These are phyloP conservation scores for Rosa hybrid DNA, from an alignment of 331 rosid species.

Conservation along the genomic window DNA sequence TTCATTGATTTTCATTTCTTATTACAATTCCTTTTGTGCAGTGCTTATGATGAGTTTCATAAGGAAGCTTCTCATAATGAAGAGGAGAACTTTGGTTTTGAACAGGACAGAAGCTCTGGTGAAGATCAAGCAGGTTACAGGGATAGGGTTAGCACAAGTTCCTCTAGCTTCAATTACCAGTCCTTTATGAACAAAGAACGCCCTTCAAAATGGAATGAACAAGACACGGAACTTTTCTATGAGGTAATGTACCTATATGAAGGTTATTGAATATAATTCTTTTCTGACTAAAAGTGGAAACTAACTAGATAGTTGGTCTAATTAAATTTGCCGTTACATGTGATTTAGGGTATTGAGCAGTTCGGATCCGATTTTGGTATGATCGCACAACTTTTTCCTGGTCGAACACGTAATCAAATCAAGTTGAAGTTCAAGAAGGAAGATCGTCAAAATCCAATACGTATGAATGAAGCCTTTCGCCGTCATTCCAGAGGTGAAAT, in stretches of 20 bases:
- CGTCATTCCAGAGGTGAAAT: constrained; percentile 57
- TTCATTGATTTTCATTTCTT: constrained; percentile 10
- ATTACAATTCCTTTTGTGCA: constrained; percentile 40
- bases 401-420: constrained; percentile 68
- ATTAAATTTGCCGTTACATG: constrained; percentile 12
- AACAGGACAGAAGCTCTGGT: constrained; percentile 48
- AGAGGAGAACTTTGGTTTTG: constrained; percentile 45
- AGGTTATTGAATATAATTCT: constrained; percentile 2
- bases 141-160: constrained; percentile 30
- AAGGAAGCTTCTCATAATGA: constrained; percentile 41
- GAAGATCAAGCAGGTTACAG: constrained; percentile 45
- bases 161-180: constrained; percentile 59
- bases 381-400: constrained; percentile 77
- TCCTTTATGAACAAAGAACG: constrained; percentile 75
- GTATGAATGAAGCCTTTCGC: constrained; percentile 55
- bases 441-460: constrained; percentile 65
- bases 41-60: constrained; percentile 38
- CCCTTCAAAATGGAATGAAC: constrained; percentile 72
- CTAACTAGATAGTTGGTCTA: not conserved
- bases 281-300: not conserved
- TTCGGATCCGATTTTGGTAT: constrained; percentile 78
- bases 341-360: constrained; percentile 62
- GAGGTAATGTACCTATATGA: constrained; percentile 45
- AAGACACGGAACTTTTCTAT: constrained; percentile 77
- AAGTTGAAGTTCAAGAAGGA: constrained; percentile 80